Conservation (phyloP, 2,329 filamentous ascomycete genomes). For the Didymellaceae sp. region DNA sequence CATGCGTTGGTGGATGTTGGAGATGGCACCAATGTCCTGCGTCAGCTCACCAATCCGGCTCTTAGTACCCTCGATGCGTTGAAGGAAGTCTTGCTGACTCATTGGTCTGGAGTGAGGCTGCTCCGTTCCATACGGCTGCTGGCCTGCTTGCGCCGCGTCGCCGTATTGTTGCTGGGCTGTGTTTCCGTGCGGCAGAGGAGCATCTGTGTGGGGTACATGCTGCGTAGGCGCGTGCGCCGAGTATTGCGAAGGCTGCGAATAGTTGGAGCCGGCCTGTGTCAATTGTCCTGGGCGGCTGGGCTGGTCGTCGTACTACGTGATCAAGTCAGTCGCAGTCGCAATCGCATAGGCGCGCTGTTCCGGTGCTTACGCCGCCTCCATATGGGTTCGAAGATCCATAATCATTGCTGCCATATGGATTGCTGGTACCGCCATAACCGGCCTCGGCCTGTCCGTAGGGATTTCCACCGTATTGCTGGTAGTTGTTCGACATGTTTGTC, state of each 20-base stretch:
- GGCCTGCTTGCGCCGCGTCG: slow-evolving; percentile 30
- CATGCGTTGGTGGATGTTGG: slow-evolving; percentile 73
- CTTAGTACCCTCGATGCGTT: slow-evolving; percentile 70
- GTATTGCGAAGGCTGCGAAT: slow-evolving; percentile 50
- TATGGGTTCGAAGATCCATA: slow-evolving; percentile 43
- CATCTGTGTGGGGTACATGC: slow-evolving; percentile 25
- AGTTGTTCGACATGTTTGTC: slow-evolving; percentile 48
- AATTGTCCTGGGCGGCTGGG: slow-evolving; percentile 33
- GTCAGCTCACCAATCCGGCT: slow-evolving; percentile 71
- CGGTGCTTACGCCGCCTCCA: slow-evolving; percentile 32
- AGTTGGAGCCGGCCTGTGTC: slow-evolving; percentile 46
- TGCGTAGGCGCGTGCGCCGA: slow-evolving; percentile 39
- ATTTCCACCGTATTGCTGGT: slow-evolving; percentile 65
- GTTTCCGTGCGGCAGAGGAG: slow-evolving; percentile 19
- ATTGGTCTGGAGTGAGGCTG: slow-evolving; percentile 60
- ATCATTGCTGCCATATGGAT: slow-evolving; percentile 49
- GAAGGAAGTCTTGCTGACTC: slow-evolving; percentile 71
- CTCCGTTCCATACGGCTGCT: slow-evolving; percentile 51
- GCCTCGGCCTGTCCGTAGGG: slow-evolving; percentile 63
- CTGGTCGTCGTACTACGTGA: slow-evolving; percentile 31
- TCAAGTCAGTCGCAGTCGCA: slow-evolving; percentile 16
- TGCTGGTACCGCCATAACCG: slow-evolving; percentile 35
- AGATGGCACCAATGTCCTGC: slow-evolving; percentile 71
- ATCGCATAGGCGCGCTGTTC: slow-evolving; percentile 15
- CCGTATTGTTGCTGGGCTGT: slow-evolving; percentile 52